Conservation (phyloP, 2,329 filamentous ascomycete species). For the Colletotrichum sansevieriae region DNA sequence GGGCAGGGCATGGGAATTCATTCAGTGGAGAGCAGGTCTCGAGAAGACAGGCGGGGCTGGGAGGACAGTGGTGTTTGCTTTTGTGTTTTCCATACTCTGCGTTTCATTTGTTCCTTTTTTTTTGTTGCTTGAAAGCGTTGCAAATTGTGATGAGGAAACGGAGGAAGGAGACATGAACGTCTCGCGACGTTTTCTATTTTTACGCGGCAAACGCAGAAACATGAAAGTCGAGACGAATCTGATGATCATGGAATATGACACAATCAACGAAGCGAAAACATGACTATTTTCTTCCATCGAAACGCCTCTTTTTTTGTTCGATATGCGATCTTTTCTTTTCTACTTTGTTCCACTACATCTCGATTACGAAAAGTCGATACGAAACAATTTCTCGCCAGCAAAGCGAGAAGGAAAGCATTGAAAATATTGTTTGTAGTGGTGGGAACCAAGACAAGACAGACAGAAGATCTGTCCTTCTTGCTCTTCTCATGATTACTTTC, state of each 20-base stretch:
- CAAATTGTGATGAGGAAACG: constrained; percentile 15
- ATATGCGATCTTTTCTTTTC: background rate
- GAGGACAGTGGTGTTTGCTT: constrained; percentile 21
- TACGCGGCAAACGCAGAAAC: constrained; percentile 27
- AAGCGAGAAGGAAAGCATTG: constrained; percentile 11
- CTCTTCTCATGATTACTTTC: background rate
- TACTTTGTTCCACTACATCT: background rate
- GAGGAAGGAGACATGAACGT: constrained; percentile 19
- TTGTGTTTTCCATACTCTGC: background rate
- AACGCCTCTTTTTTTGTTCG: background rate
- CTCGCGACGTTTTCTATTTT: constrained; percentile 24
- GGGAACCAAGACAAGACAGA: background rate
- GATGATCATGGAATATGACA: constrained; percentile 25
- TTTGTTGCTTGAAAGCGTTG: constrained; percentile 23
- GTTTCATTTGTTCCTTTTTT: constrained; percentile 15
- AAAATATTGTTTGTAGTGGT: background rate
- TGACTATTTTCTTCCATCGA: constrained; percentile 7
- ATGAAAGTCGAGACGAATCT: constrained; percentile 37
- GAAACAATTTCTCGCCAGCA: background rate
- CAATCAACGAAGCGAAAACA: background rate
- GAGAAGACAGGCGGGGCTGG: constrained; percentile 6
- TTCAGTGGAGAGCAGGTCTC: constrained; percentile 41
- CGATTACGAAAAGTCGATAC: background rate
- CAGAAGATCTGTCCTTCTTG: constrained; percentile 1
- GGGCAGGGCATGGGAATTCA: constrained; percentile 2